Conservation (phyloP, 768 basidiomycete species). For the Gymnopilus dilepis region DNA sequence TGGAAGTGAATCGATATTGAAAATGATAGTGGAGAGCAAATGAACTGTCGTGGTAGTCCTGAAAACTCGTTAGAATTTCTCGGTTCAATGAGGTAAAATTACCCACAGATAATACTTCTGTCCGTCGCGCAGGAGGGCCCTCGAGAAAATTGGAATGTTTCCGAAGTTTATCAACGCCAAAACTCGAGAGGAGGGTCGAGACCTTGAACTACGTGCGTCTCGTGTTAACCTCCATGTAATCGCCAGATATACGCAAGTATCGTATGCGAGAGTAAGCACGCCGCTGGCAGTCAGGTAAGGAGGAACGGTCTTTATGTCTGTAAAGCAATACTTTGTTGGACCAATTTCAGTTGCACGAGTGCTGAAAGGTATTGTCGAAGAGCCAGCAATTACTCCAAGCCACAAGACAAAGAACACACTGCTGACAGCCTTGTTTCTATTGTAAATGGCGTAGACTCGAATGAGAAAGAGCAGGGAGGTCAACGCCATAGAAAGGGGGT, state of each 20-base stretch:
- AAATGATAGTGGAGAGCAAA: constrained; percentile 13
- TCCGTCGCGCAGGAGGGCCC: constrained; percentile 32
- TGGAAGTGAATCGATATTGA: constrained; percentile 17
- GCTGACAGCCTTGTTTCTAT: constrained; percentile 9
- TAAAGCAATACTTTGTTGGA: constrained; percentile 19
- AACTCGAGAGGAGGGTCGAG: constrained; percentile 1
- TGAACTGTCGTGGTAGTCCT: constrained; percentile 20
- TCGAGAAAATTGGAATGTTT: constrained; percentile 30
- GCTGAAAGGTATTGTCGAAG: neutral
- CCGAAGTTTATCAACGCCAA: constrained; percentile 22
- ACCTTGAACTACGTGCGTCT: constrained; percentile 6
- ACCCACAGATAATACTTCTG: constrained; percentile 39
- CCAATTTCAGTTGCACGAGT: constrained; percentile 9
- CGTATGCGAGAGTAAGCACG: constrained; percentile 27
- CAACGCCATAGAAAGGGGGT: constrained; percentile 6
- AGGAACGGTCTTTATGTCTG: neutral
- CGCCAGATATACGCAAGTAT: constrained; percentile 35
- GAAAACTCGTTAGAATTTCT: neutral
- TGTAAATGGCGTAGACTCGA: constrained; percentile 22
- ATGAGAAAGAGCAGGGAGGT: constrained; percentile 21
- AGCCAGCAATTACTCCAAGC: constrained; percentile 11
- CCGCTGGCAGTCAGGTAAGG: constrained; percentile 23
- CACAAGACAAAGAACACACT: constrained; percentile 15
- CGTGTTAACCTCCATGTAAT: constrained; percentile 34
- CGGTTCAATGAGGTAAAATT: neutral